Evolutionary conservation across 2,329 filamentous ascomycete genomes (phyloP).

Genomic region (Xylariaceae sp.): DNA sequence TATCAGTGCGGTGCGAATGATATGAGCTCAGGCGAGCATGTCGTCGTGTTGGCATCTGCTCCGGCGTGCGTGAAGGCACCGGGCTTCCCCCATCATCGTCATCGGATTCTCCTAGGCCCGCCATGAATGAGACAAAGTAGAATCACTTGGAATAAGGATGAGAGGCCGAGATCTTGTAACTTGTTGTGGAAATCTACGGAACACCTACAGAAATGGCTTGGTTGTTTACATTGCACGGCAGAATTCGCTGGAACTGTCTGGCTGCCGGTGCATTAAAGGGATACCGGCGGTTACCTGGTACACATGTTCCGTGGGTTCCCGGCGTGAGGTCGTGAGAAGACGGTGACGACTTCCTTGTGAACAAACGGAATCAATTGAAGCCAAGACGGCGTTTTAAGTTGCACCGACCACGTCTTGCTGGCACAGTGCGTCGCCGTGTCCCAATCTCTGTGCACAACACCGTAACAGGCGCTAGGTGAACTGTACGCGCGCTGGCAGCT

Average conservation of each 20-base stretch:
- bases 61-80: conserved; percentile 22
- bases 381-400: no score
- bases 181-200: neutral
- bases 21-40: conserved; percentile 11
- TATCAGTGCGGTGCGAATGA: conserved; percentile 13
- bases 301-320: neutral
- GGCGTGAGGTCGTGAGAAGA: neutral
- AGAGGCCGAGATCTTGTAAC: conserved; percentile 1
- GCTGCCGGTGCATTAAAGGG: neutral
- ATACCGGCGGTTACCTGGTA: neutral
- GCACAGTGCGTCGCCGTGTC: no score
- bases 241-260: neutral
- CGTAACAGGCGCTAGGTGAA: no score
- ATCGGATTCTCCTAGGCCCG: conserved; percentile 20
- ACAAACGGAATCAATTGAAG: no score
- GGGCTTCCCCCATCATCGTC: conserved; percentile 18
- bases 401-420: no score
- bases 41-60: neutral
- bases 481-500: no score
- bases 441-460: no score
- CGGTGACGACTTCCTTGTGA: no score
- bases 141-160: conserved; percentile 8
- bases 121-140: neutral
- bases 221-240: neutral
- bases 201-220: neutral